A percentile compares a stretch with the other conserved stretches of the same genome.
Evolutionary conservation across 208 protist genomes (phyloP).

Genomic region (Trypanosomatidae sp.): DNA sequence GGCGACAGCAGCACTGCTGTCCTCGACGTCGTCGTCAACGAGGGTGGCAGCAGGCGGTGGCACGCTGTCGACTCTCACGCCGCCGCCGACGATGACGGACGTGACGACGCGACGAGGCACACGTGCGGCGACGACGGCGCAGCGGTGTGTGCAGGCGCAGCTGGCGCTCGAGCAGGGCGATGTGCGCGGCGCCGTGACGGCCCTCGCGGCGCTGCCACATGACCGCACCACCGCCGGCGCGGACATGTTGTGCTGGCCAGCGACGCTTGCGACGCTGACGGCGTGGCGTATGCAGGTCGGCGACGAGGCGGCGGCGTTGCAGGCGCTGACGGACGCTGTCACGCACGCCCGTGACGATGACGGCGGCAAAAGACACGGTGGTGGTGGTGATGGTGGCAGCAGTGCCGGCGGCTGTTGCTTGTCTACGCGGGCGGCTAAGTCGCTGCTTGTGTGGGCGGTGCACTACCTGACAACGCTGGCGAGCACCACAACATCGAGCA

Average conservation of each 20-base stretch:
- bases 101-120: no score
- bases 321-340: conserved; percentile 19
- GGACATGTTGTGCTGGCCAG: conserved; percentile 16
- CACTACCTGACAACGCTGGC: conserved; percentile 23
- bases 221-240: no score
- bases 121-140: conserved; percentile 5
- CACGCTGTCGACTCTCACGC: neutral
- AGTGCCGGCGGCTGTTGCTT: no score
- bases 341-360: no score
- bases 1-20: no score
- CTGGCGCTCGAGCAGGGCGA: conserved; percentile 68
- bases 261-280: conserved; percentile 30
- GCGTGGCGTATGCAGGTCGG: conserved; percentile 45
- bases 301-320: conserved; percentile 11
- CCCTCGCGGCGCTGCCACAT: conserved; percentile 17
- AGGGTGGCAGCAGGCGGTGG: neutral
- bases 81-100: neutral
- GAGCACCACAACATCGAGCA: no score
- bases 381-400: no score
- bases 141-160: conserved; percentile 48
- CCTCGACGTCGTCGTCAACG: neutral
- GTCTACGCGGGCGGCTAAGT: conserved; percentile 4
- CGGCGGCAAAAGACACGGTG: no score
- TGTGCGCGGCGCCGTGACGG: conserved; percentile 24
- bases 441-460: conserved; percentile 47